Base-by-base conservation (phyloP, 371 early-diverging fungal species). In the Lichtheimia hyalospora region DNA sequence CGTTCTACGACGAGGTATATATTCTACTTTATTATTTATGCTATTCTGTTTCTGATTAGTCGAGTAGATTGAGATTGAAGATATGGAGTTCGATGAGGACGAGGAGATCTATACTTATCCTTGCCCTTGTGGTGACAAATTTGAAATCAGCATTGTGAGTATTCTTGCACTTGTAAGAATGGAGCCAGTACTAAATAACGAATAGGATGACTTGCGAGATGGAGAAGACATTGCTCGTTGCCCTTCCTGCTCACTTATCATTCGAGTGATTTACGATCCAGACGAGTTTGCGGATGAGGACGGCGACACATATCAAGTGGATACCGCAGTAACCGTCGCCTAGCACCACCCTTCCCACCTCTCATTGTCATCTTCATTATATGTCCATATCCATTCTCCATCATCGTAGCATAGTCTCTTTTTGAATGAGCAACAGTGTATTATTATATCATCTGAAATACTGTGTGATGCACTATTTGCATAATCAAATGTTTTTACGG, bases 61-160 rank as follows among this genome's bases (percentile, higher is more conserved):
- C 10, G 23, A 10, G n/a, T 63, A 81, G 81, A 81, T 95, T 56
- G 97, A 98, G 71, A 92, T 97, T 44, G 93, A 98, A 74, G 98
- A 99, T 70, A 93, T 99, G 89, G 95, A 94, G 62, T 99, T 91
- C 68, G 91, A 96, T 64, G 91, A 90, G 64, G 94, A 92, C 50
- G 84, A 81, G 41, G 77, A 89, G 62, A 69, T 86, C 21, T 99
- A 94, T 78, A 87, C 85, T 49, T 99, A 97, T 77, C 99, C 99
- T 43, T 99, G 99, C 72, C 99, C 99, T n/a, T 99, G 99, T 77
- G 99, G 99, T n/a, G 99, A 99, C 84, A 85, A 87, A 42, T 99
- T 99, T 73, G 87, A 91, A 64, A 98, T 99, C 63, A 86, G 90
- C 15, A 61, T 84, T 62, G 91, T 89, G 77, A 40, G 56, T 25